Conservation (phyloP, 140 eudicot genomes). For the Bidens hawaiensis region DNA sequence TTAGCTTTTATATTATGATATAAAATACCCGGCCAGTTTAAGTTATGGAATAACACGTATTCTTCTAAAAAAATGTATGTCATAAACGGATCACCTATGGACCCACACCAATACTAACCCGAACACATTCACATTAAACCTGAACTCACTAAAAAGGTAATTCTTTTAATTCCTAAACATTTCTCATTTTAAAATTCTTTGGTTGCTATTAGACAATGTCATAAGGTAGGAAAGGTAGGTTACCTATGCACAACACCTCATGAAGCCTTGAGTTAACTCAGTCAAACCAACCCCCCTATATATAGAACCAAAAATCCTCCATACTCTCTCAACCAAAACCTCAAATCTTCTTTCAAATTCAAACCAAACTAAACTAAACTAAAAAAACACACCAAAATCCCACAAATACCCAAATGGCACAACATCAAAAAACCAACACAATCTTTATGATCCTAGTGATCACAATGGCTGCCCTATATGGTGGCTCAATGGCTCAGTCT, state of each 20-base stretch:
- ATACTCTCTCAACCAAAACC: background rate
- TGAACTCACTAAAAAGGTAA: too few relatives aligned
- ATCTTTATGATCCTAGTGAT: slow-evolving; percentile 13
- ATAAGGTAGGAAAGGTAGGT: slow-evolving; percentile 20
- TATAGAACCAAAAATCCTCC: background rate
- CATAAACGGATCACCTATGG: too few relatives aligned
- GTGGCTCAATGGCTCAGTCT: slow-evolving; percentile 37
- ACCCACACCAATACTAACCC: too few relatives aligned
- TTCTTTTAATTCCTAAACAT: too few relatives aligned
- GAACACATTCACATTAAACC: too few relatives aligned
- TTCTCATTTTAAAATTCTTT: too few relatives aligned
- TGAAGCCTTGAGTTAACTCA: slow-evolving; percentile 5
- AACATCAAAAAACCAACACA: slow-evolving; percentile 1
- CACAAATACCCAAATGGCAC: slow-evolving; percentile 35
- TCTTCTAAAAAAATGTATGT: too few relatives aligned
- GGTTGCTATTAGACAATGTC: background rate
- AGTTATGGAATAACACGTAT: too few relatives aligned
- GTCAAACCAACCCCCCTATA: slow-evolving; percentile 13
- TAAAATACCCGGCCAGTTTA: too few relatives aligned
- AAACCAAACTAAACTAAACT: too few relatives aligned
- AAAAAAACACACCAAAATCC: too few relatives aligned
- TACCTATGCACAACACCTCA: slow-evolving; percentile 16
- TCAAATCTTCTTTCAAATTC: background rate
- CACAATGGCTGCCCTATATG: slow-evolving; percentile 15
- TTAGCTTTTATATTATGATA: too few relatives aligned